Evolutionary conservation across 345 rosid genomes (phyloP), one percentile per base, ranked within the genome.

Genomic region (Melastoma malabathricum): DNA sequence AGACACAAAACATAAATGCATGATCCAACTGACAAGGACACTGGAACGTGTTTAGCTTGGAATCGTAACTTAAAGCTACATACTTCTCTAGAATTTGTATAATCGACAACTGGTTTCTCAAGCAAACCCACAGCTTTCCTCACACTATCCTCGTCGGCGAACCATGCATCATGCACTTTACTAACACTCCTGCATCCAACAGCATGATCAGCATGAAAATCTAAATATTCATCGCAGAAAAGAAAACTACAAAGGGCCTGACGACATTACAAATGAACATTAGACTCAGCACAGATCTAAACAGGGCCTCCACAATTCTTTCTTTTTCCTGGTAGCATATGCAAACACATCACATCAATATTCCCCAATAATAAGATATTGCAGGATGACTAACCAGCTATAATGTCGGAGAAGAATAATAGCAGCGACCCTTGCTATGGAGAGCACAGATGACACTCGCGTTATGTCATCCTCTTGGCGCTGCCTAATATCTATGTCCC

Each of bases 121-220:
- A 83, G 67, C 65, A 93, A 75, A 47, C 97, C 99, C 73, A 93
- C 94, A 57, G 67, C 59, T 44, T 60, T 72, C 16, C 99, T 79
- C 14, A 92, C 88, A 43, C 65, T 64, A 49, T 79, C 95, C 67
- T 87, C 99, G 52, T 85, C 78, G 9, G 86, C 84, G 71, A 93
- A 93, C 99, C 99, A 93, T 59, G 78, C 97, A 71, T 93, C 97
- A 62, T 79, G 82, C 59, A 85, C 97, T 63, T 70, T 78, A 70
- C 86, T 63, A 31, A 88, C 86, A 64, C 79, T 81, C 99, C 99
- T 93, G 77, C 67, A 60, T 62, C 31, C 20, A 45, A 19, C 16
- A 25, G 47, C 9, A 41, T 34, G 41, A 34, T 34, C 41, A 34
- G 12, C 41, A 12, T 34, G 41, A 34, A 34, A 7, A 34, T 34